Evolutionary conservation across 2,329 filamentous ascomycete species (phyloP).

Genomic region (Trichoderma arundinaceum): DNA sequence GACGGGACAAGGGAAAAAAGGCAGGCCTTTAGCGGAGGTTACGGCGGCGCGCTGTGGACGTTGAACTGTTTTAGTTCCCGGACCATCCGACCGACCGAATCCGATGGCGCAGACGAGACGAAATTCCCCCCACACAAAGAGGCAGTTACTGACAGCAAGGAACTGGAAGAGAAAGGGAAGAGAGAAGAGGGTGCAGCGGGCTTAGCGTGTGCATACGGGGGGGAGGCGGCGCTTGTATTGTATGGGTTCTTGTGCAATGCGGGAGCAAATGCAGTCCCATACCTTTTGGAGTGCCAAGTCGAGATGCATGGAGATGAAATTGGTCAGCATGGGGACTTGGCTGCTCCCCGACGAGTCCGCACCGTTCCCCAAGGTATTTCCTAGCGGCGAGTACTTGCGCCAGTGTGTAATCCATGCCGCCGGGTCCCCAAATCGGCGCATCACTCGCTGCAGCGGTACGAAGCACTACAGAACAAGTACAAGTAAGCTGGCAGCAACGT

Average conservation of each 20-base stretch:
- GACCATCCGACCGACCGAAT: constrained; percentile 34
- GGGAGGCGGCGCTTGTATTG: constrained; percentile 17
- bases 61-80: constrained; percentile 34
- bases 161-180: not conserved
- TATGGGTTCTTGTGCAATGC: not conserved
- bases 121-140: constrained; percentile 11
- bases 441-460: not conserved
- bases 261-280: constrained; percentile 23
- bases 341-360: constrained; percentile 21
- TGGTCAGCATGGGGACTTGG: constrained; percentile 29
- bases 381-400: constrained; percentile 5
- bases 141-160: not conserved
- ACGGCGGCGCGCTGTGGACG: constrained; percentile 30
- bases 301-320: constrained; percentile 25
- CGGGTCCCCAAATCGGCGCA: constrained; percentile 16
- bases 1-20: constrained; percentile 8
- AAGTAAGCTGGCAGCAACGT: constrained; percentile 15
- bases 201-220: constrained; percentile 21
- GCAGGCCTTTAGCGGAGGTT: constrained; percentile 29
- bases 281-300: constrained; percentile 12
- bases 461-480: too few relatives aligned
- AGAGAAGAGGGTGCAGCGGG: constrained; percentile 17
- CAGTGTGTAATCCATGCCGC: constrained; percentile 7
- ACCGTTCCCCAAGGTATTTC: constrained; percentile 18
- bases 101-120: constrained; percentile 21